phyloP scores from a whole-genome alignment of 2,329 filamentous ascomycete species.

The Ceratocystis smalleyi region DNA sequence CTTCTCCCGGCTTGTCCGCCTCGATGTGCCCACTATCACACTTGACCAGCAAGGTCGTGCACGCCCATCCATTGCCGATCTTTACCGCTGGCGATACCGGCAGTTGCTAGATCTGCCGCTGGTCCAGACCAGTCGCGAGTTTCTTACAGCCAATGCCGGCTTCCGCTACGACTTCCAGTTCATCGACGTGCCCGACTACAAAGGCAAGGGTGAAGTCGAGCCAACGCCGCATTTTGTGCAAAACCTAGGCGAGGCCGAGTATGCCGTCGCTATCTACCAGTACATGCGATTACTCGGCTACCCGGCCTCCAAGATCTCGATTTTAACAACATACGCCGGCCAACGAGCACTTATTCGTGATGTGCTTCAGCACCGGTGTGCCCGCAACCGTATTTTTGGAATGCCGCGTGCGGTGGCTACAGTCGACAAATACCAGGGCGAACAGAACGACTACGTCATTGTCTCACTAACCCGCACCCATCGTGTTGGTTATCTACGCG shows the following conservation, averaged over 20 bases:
- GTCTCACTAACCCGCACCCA: conserved; percentile 82
- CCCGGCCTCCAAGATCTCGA: conserved; percentile 66
- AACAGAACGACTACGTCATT: conserved; percentile 97
- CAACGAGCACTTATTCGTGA: conserved; percentile 79
- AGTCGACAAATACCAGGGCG: conserved; percentile 96
- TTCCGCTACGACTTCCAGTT: conserved; percentile 95
- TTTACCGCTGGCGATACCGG: conserved; percentile 89
- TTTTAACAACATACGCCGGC: conserved; percentile 85
- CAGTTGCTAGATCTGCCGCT: conserved; percentile 63
- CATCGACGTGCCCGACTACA: conserved; percentile 87
- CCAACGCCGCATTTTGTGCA: conserved; percentile 91
- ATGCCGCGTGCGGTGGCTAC: conserved; percentile 81
- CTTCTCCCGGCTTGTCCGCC: conserved; percentile 75
- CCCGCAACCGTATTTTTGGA: conserved; percentile 69
- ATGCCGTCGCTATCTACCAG: conserved; percentile 85
- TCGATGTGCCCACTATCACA: conserved; percentile 80
- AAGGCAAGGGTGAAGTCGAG: conserved; percentile 73
- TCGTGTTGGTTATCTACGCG: conserved; percentile 79
- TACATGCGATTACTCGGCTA: conserved; percentile 97
- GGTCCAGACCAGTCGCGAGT: conserved; percentile 54
- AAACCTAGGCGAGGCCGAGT: conserved; percentile 92
- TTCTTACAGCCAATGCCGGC: conserved; percentile 69
- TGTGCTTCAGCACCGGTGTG: conserved; percentile 70
- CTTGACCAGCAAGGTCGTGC: conserved; percentile 90
- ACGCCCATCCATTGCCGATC: conserved; percentile 66